Evolutionary conservation across 2,329 filamentous ascomycete species (phyloP).

Genomic region (Fusarium robinianum): DNA sequence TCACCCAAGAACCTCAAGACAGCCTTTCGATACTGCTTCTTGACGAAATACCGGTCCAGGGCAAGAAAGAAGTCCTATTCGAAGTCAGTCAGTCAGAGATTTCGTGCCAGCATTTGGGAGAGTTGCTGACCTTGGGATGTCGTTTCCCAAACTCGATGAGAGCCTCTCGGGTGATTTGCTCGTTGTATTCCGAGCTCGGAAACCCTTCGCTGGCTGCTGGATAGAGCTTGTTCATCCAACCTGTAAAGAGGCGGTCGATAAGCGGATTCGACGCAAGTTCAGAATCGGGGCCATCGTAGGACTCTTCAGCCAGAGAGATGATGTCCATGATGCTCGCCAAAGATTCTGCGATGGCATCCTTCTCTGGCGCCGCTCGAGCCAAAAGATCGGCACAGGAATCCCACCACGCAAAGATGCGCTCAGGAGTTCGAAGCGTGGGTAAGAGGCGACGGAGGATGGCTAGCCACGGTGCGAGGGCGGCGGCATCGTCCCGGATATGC

Average conservation of each 20-base stretch:
- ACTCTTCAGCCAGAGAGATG: conserved; percentile 64
- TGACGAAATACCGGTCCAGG: conserved; percentile 68
- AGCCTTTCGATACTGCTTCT: conserved; percentile 65
- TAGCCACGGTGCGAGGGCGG: conserved; percentile 69
- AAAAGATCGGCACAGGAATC: conserved; percentile 49
- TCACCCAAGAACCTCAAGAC: conserved; percentile 70
- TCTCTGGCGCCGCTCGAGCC: conserved; percentile 62
- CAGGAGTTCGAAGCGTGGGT: conserved; percentile 65
- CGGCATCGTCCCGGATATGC: conserved; percentile 60
- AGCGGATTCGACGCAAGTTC: conserved; percentile 55
- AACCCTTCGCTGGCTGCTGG: conserved; percentile 44
- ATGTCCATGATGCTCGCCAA: conserved; percentile 67
- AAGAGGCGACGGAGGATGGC: conserved; percentile 67
- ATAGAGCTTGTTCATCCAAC: conserved; percentile 59
- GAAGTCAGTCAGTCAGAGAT: conserved; percentile 5
- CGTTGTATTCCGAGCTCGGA: conserved; percentile 49
- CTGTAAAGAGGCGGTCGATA: conserved; percentile 58
- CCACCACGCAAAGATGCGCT: conserved; percentile 73
- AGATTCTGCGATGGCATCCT: conserved; percentile 66
- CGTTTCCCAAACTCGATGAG: conserved; percentile 67
- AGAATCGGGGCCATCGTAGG: conserved; percentile 50
- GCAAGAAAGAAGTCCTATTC: conserved; percentile 66
- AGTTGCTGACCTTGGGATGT: conserved; percentile 57
- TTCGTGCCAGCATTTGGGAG: neutral
- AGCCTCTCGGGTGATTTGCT: conserved; percentile 56